A percentile compares a stretch with the other conserved stretches of the same genome.
phyloP scores from a whole-genome alignment of 2,329 filamentous ascomycete species.

The Pseudofabraea citricarpa region DNA sequence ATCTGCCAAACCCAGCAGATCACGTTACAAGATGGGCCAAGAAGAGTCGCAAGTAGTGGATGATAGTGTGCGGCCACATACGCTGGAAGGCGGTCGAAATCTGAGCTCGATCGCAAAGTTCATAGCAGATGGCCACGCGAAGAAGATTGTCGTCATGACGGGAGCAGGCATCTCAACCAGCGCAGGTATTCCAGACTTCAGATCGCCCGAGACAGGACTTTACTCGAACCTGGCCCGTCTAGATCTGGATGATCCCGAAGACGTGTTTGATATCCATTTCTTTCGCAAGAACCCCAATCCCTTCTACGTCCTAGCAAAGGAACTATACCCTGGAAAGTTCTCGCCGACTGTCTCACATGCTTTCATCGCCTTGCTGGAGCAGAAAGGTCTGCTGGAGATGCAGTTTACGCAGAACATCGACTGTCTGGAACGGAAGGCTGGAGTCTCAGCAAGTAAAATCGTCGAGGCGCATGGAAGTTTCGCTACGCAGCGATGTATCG shows the following conservation, averaged over 20 bases:
- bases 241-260: conserved; percentile 83
- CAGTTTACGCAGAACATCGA: conserved; percentile 98
- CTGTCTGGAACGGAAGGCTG: conserved; percentile 83
- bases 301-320: conserved; percentile 88
- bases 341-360: conserved; percentile 84
- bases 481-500: conserved; percentile 84
- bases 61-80: conserved; percentile 54
- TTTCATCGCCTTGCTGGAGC: conserved; percentile 77
- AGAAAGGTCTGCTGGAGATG: conserved; percentile 74
- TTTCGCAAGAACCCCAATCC: conserved; percentile 80
- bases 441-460: conserved; percentile 74
- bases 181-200: conserved; percentile 82
- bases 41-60: conserved; percentile 70
- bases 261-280: conserved; percentile 89
- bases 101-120: conserved; percentile 74
- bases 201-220: conserved; percentile 86
- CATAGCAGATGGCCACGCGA: conserved; percentile 64
- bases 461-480: conserved; percentile 96
- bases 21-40: conserved; percentile 70
- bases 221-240: conserved; percentile 88
- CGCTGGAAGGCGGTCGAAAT: conserved; percentile 62
- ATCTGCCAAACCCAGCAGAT: conserved; percentile 12
- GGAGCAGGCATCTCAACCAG: conserved; percentile 84
- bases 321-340: conserved; percentile 88
- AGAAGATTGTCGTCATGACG: conserved; percentile 79